Evolutionary conservation across 305 asterid genomes (phyloP).

Genomic region (Fraxinus greggii): DNA sequence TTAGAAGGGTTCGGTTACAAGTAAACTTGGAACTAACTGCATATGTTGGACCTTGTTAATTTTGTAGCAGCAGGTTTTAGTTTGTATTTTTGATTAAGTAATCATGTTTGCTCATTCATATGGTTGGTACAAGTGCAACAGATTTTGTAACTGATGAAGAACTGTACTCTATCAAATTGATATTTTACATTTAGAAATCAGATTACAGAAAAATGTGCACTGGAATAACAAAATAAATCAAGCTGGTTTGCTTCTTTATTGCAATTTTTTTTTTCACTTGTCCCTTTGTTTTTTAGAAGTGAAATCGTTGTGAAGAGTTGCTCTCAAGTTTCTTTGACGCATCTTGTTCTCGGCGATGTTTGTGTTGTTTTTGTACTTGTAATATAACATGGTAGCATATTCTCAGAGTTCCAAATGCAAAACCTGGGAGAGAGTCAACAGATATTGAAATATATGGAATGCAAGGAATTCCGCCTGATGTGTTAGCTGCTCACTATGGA

Average conservation of each 20-base stretch:
- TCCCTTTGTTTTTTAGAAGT: not conserved
- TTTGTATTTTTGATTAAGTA: not conserved
- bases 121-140: not conserved
- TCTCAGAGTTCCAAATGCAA: conserved; percentile 92
- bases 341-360: not conserved
- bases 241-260: not conserved
- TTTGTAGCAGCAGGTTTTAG: not conserved
- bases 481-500: conserved; percentile 80
- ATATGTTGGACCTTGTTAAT: not conserved
- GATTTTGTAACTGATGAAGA: not conserved
- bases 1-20: not conserved
- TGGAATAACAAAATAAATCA: not conserved
- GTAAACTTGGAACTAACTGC: not conserved
- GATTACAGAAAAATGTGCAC: not conserved
- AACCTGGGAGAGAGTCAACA: conserved; percentile 86
- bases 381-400: conserved; percentile 6
- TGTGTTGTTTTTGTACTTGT: not conserved
- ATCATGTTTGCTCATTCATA: not conserved
- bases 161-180: not conserved
- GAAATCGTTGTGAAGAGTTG: not conserved
- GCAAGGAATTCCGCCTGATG: conserved; percentile 96
- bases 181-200: not conserved
- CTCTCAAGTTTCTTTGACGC: not conserved
- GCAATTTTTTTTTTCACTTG: not conserved
- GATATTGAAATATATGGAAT: conserved; percentile 91